A percentile compares a stretch with the other conserved stretches of the same genome.
Evolutionary conservation across 306 rosid species (phyloP).

Genomic region (Cucumis cinereus): DNA sequence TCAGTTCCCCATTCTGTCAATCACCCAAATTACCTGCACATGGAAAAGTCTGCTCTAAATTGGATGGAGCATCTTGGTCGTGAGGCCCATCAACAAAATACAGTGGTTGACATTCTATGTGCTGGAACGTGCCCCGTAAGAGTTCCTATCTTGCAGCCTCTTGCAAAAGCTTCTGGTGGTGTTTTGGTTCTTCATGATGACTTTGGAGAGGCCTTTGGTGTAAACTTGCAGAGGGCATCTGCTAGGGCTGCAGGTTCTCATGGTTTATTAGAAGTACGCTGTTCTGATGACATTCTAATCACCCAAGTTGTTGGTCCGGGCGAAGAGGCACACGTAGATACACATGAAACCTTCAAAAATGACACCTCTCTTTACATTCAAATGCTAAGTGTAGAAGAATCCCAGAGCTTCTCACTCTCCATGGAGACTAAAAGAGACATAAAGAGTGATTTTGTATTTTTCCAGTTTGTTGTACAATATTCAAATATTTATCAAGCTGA

Average conservation of each 20-base stretch:
- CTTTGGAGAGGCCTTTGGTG: slow-evolving; percentile 99
- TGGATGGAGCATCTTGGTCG: slow-evolving; percentile 91
- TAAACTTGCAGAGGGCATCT: slow-evolving; percentile 93
- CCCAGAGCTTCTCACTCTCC: slow-evolving; percentile 73
- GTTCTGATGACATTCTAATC: slow-evolving; percentile 66
- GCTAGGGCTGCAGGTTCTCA: slow-evolving; percentile 85
- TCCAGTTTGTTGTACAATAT: slow-evolving; percentile 52
- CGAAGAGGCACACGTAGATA: slow-evolving; percentile 81
- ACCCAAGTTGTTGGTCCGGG: slow-evolving; percentile 92
- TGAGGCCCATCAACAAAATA: slow-evolving; percentile 67
- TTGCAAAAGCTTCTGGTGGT: slow-evolving; percentile 93
- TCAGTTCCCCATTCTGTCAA: slow-evolving; percentile 82
- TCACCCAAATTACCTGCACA: slow-evolving; percentile 87
- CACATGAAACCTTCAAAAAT: slow-evolving; percentile 61
- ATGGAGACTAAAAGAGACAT: slow-evolving; percentile 80
- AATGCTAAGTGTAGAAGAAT: slow-evolving; percentile 86
- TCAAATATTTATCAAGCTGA: slow-evolving; percentile 60
- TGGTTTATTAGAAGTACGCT: slow-evolving; percentile 76
- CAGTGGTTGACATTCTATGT: slow-evolving; percentile 78
- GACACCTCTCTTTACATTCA: slow-evolving; percentile 68
- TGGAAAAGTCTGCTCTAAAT: slow-evolving; percentile 84
- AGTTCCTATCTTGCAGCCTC: slow-evolving; percentile 91
- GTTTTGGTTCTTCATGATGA: slow-evolving; percentile 92
- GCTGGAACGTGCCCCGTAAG: slow-evolving; percentile 99
- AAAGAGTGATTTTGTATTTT: slow-evolving; percentile 40